phyloP scores from a whole-genome alignment of 148 eudicot genomes.

The Polygonum maritimum region DNA sequence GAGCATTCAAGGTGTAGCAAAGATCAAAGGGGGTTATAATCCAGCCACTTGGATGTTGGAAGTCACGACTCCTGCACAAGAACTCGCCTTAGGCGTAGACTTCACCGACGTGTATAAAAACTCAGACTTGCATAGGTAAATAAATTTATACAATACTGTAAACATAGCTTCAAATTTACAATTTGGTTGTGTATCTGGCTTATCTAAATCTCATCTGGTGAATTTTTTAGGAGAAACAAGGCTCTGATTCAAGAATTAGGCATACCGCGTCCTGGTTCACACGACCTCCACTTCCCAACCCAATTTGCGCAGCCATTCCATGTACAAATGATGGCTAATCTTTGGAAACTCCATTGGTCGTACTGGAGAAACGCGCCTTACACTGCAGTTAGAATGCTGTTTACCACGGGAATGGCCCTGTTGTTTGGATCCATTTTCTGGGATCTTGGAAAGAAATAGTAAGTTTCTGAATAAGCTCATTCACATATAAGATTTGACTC shows the following conservation, averaged over 20 bases:
- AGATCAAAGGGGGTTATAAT: slow-evolving; percentile 9
- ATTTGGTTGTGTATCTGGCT: background rate
- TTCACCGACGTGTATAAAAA: slow-evolving; percentile 8
- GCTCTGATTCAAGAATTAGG: slow-evolving; percentile 9
- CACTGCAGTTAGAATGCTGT: background rate
- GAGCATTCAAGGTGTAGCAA: slow-evolving; percentile 10
- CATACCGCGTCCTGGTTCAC: slow-evolving; percentile 9
- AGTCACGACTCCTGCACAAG: slow-evolving; percentile 11
- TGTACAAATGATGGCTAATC: background rate
- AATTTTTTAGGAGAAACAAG: slow-evolving; percentile 2
- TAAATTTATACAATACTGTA: background rate
- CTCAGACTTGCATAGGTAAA: slow-evolving; percentile 7
- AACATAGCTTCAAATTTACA: background rate
- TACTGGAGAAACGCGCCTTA: slow-evolving; percentile 7
- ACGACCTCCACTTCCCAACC: slow-evolving; percentile 2
- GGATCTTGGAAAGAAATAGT: slow-evolving; percentile 13
- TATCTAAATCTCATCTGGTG: background rate
- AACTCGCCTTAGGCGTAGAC: slow-evolving; percentile 8
- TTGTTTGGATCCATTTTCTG: slow-evolving; percentile 10
- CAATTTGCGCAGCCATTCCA: slow-evolving; percentile 8
- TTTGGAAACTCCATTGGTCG: slow-evolving; percentile 8
- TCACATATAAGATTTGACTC: background rate
- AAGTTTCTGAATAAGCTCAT: background rate
- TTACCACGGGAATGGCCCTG: background rate
- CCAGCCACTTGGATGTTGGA: slow-evolving; percentile 15